Percentiles rank a stretch among this genome's conserved stretches.
These are phyloP conservation scores for Paraurostyla sp. DNA, from an alignment of 73 alveolate genomes.

Conservation along the genomic window DNA sequence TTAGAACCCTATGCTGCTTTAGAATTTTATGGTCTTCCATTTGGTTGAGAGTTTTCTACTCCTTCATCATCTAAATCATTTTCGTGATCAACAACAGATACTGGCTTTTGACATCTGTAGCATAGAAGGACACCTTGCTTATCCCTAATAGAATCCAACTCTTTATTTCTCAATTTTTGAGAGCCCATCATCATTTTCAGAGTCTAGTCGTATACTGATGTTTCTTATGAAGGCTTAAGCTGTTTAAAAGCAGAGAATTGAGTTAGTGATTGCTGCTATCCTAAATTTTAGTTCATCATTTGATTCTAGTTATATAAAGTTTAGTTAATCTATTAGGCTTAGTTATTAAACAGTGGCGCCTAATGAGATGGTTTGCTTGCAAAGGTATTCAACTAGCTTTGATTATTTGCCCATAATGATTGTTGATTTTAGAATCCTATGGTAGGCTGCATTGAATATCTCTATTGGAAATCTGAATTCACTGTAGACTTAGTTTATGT, in stretches of 20 bases:
- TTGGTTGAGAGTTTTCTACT: no score
- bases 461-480: not conserved
- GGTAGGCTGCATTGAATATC: not conserved
- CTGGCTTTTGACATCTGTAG: slow-evolving; percentile 9
- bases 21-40: no score
- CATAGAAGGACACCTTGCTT: not conserved
- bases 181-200: slow-evolving; percentile 19
- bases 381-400: no score
- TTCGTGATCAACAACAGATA: not conserved
- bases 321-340: no score
- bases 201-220: slow-evolving; percentile 8
- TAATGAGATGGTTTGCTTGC: no score
- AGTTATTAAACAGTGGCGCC: no score
- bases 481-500: not conserved
- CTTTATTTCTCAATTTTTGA: not conserved
- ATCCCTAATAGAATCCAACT: slow-evolving; percentile 16
- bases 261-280: not conserved
- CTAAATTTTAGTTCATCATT: no score
- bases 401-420: no score
- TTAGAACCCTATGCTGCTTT: no score
- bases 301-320: no score
- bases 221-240: not conserved
- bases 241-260: not conserved
- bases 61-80: no score
- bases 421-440: no score